A percentile compares a stretch with the other conserved stretches of the same genome.
These are phyloP conservation scores for Lolium multiflorum DNA, from an alignment of 176 grass and related monocot genomes.

Conservation along the genomic window DNA sequence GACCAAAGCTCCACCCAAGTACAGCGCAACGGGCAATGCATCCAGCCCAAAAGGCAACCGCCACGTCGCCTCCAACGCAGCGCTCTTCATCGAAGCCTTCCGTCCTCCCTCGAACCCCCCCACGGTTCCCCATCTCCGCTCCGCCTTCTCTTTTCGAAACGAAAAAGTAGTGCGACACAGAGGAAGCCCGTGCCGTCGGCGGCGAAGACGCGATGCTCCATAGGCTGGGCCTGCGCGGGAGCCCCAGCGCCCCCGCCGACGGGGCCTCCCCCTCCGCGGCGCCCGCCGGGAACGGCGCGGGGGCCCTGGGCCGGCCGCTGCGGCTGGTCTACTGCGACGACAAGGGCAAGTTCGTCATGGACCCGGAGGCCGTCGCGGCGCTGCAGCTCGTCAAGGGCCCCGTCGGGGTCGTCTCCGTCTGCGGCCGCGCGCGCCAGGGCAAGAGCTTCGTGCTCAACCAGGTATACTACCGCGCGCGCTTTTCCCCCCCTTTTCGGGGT, in stretches of 20 bases:
- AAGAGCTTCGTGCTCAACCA: conserved; percentile 99
- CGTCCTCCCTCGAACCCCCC: too few species aligned
- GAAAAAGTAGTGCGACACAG: too few species aligned
- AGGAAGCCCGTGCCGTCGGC: neutral
- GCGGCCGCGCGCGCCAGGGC: conserved; percentile 92
- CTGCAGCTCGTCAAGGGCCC: conserved; percentile 94
- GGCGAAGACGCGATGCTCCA: conserved; percentile 66
- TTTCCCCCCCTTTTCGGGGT: neutral
- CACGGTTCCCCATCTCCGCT: conserved; percentile 25
- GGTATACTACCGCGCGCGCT: conserved; percentile 39
- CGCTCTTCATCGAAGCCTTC: neutral
- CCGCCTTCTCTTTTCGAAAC: conserved; percentile 48
- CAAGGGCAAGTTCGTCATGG: conserved; percentile 90
- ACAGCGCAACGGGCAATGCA: conserved; percentile 16
- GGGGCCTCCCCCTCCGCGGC: neutral
- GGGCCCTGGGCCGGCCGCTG: conserved; percentile 62
- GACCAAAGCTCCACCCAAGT: conserved; percentile 39
- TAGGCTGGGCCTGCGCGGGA: conserved; percentile 68
- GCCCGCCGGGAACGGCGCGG: conserved; percentile 29
- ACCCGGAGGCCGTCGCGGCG: conserved; percentile 80
- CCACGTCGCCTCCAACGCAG: conserved; percentile 13
- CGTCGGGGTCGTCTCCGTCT: conserved; percentile 89
- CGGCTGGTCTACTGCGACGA: conserved; percentile 91
- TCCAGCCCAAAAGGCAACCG: conserved; percentile 27
- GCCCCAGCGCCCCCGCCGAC: conserved; percentile 19